These are phyloP conservation scores for Hypoxylon sp. DNA, from an alignment of 2,329 filamentous ascomycete genomes.

Conservation along the genomic window DNA sequence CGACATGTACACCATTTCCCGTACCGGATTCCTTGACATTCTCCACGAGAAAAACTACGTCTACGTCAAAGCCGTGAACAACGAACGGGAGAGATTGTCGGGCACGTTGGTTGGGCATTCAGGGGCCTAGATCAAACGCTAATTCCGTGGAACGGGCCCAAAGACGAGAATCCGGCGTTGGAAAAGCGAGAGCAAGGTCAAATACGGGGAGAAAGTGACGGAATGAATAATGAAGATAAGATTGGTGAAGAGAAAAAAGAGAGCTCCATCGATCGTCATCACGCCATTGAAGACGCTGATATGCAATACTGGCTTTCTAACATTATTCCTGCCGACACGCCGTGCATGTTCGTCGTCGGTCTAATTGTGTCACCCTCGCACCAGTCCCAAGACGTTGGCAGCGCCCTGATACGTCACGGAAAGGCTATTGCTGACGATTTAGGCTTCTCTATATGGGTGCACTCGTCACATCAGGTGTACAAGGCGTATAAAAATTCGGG, in stretches of 20 bases:
- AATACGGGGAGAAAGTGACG: neutral
- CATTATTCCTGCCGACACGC: slow-evolving; percentile 25
- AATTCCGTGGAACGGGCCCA: slow-evolving; percentile 25
- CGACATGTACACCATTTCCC: slow-evolving; percentile 39
- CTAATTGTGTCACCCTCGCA: slow-evolving; percentile 35
- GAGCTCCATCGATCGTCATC: slow-evolving; percentile 38
- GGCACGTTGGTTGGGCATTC: slow-evolving; percentile 41
- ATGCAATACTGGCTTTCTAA: slow-evolving; percentile 39
- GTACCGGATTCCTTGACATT: slow-evolving; percentile 23
- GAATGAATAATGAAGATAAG: neutral
- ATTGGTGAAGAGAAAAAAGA: neutral
- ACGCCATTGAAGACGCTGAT: slow-evolving; percentile 39
- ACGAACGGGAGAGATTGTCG: slow-evolving; percentile 34
- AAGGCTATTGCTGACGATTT: slow-evolving; percentile 36
- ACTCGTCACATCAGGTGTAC: slow-evolving; percentile 44
- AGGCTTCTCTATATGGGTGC: slow-evolving; percentile 38
- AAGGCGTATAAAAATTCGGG: slow-evolving; percentile 39
- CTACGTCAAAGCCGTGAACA: slow-evolving; percentile 41
- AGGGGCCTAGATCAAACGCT: slow-evolving; percentile 16
- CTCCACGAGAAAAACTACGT: slow-evolving; percentile 32
- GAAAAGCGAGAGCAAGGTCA: neutral
- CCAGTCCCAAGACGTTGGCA: slow-evolving; percentile 37
- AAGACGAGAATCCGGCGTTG: slow-evolving; percentile 16
- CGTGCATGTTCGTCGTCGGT: slow-evolving; percentile 38
- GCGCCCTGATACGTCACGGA: slow-evolving; percentile 35